phyloP scores from a whole-genome alignment of 2,329 filamentous ascomycete genomes.

The Apiospora kogelbergensis region DNA sequence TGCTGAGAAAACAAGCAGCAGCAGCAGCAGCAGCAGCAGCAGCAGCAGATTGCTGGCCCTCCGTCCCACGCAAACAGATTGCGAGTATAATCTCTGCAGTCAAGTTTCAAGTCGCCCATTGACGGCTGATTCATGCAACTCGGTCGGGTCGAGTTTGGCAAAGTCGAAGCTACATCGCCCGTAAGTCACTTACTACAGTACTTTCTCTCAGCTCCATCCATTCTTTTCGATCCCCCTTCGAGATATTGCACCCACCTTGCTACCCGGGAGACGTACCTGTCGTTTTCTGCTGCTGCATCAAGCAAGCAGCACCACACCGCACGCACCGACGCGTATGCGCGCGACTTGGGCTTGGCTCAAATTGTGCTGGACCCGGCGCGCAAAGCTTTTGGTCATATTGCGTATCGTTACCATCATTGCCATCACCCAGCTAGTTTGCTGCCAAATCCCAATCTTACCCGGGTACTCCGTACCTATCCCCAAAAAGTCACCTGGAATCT shows the following conservation, averaged over 20 bases:
- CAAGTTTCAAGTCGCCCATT: conserved; percentile 7
- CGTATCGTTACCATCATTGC: neutral
- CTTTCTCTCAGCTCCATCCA: conserved; percentile 15
- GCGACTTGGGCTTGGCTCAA: neutral
- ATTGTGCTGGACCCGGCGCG: neutral
- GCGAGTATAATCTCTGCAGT: conserved; percentile 1
- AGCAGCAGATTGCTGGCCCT: neutral
- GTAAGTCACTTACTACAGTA: conserved; percentile 32
- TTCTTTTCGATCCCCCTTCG: conserved; percentile 19
- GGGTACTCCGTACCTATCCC: neutral
- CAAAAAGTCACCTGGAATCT: neutral
- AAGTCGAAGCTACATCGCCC: conserved; percentile 31
- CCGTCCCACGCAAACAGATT: conserved; percentile 1
- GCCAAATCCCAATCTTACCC: neutral
- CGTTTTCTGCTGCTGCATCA: neutral
- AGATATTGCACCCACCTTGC: conserved; percentile 8
- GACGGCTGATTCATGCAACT: conserved; percentile 18
- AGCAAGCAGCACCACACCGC: neutral
- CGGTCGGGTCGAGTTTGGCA: conserved; percentile 17
- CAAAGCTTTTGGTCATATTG: neutral
- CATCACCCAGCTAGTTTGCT: neutral
- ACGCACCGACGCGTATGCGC: neutral
- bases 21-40: neutral
- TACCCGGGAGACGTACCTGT: neutral
- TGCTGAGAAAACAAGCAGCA: neutral